Conservation (phyloP, 2,329 filamentous ascomycete species). For the Ophiostoma quercus region DNA sequence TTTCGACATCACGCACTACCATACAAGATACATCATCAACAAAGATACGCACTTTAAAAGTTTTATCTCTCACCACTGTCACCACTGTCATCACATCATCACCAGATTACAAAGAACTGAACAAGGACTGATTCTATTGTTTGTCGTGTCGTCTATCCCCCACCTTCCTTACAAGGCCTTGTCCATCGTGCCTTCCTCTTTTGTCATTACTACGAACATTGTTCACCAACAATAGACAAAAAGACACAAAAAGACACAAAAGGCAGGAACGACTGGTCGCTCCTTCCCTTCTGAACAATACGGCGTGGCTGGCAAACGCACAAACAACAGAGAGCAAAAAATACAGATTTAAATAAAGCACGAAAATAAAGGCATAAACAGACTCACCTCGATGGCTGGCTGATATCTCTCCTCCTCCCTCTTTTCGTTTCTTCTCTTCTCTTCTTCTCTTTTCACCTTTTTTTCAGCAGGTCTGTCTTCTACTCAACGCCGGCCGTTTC, state of each 20-base stretch:
- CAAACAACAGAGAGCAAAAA: not conserved
- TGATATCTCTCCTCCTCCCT: conserved; percentile 14
- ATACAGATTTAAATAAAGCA: not conserved
- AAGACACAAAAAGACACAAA: not conserved
- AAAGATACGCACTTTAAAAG: no score
- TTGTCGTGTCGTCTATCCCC: not conserved
- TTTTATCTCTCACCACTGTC: no score
- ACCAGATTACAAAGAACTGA: not conserved
- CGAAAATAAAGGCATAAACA: not conserved
- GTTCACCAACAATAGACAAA: conserved; percentile 15
- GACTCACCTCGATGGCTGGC: conserved; percentile 10
- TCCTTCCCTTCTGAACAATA: conserved; percentile 10
- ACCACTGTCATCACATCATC: not conserved
- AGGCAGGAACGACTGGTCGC: not conserved
- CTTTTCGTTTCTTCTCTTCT: conserved; percentile 13
- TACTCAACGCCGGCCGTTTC: conserved; percentile 25
- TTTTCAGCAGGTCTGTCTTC: conserved; percentile 24
- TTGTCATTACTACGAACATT: conserved; percentile 6
- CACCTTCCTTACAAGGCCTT: conserved; percentile 19
- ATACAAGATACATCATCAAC: not conserved
- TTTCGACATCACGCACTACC: not conserved
- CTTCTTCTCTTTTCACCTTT: not conserved
- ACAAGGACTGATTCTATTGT: not conserved
- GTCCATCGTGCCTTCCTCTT: conserved; percentile 22
- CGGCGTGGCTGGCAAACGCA: conserved; percentile 17